Evolutionary conservation across 2,329 filamentous ascomycete genomes (phyloP).

Genomic region (Davidsoniella virescens): DNA sequence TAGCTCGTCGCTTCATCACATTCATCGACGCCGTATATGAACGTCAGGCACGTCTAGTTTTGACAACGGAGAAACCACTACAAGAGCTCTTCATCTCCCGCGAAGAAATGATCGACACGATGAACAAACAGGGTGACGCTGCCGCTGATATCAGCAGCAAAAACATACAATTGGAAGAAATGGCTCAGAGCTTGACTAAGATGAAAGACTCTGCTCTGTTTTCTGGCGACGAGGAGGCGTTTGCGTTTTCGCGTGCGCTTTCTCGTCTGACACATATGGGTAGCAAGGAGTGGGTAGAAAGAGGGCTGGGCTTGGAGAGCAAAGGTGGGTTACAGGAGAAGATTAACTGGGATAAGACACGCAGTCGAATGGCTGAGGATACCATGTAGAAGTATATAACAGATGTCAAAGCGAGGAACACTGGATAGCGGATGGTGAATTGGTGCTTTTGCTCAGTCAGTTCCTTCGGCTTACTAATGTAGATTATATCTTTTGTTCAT

Average conservation of each 20-base stretch:
- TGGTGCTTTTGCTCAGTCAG: not conserved
- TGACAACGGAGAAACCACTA: conserved; percentile 76
- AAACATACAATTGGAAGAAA: conserved; percentile 56
- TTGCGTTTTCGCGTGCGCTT: conserved; percentile 83
- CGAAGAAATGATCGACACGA: conserved; percentile 47
- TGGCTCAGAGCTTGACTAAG: conserved; percentile 69
- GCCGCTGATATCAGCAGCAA: conserved; percentile 39
- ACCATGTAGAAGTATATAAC: conserved; percentile 32
- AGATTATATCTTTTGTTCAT: not conserved
- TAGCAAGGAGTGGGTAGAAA: conserved; percentile 84
- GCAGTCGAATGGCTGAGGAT: conserved; percentile 52
- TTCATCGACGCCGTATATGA: conserved; percentile 97
- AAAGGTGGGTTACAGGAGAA: conserved; percentile 48
- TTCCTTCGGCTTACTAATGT: not conserved
- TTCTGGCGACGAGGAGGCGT: conserved; percentile 86
- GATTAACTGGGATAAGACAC: conserved; percentile 48
- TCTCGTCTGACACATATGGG: conserved; percentile 84
- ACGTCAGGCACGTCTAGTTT: conserved; percentile 76
- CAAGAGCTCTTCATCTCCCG: conserved; percentile 71
- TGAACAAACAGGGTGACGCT: conserved; percentile 31
- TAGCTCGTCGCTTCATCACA: conserved; percentile 87
- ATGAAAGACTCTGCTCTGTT: conserved; percentile 79
- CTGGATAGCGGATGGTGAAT: not conserved
- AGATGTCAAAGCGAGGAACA: not conserved
- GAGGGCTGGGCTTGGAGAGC: conserved; percentile 51